Base-by-base conservation (phyloP, 2,329 filamentous ascomycete species). In the Aspergillus sclerotialis region DNA sequence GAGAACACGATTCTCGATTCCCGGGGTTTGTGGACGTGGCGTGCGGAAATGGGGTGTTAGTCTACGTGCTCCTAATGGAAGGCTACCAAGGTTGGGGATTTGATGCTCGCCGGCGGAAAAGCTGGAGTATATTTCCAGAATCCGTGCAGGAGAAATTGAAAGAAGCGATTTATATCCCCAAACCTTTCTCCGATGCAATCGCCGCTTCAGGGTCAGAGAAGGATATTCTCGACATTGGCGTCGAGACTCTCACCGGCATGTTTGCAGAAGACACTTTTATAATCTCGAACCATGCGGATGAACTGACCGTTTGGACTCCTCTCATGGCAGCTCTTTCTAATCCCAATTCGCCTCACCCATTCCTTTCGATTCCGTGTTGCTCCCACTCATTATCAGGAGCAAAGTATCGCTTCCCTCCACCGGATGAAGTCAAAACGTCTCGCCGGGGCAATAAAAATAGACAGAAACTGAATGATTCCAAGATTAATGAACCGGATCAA, bases 21-120 rank as follows among this genome's bases (percentile, higher is more conserved):
- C 85, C 87, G 0, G 89, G 90, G 1, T 98, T 96, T 51, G 84
- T 95, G 13, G 92, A 98, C 53, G 87, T 98, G 29, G 92, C 90
- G 4, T 96, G 92, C 55, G 92, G 92, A 2, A 98, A 96, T 53
- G 92, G 92, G 1, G 69, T 98, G 3, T 73, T 98, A 1, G 85
- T 94, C 6, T 77, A 93, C 53, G 76, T 98, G 24, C 73, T 98
- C 4, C 72, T 79, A 10, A 66, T 73, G 39, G 89, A 96, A 62
- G 88, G 88, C 8, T 96, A 87, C 59, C 48, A 56, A 0, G 92
- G 92, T 14, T 93, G 82, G 77, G 92, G 92, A 0, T 94, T 96
- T 51, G 92, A 98, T 58, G 92, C 89, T 0, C 73, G 89, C n/a
- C 64, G 66, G 25, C 76, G 92, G 34, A 93, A 86, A 54, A 90